A percentile compares a stretch with the other conserved stretches of the same genome.
Evolutionary conservation across 2,329 filamentous ascomycete species (phyloP).

Genomic region (Karstenula rhodostoma): DNA sequence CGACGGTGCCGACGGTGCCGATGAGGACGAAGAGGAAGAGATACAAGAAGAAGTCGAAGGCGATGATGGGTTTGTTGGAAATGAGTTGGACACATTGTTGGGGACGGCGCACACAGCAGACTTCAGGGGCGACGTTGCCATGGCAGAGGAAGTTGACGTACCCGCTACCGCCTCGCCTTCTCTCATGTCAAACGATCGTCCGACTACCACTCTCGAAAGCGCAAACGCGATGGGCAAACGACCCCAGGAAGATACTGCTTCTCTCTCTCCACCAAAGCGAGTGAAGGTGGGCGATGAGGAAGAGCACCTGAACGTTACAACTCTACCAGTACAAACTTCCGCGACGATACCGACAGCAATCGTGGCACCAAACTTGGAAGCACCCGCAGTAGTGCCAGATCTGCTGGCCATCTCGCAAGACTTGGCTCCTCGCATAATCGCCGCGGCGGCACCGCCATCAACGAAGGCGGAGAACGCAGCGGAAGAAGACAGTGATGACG

Average conservation of each 20-base stretch:
- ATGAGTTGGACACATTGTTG: conserved; percentile 37
- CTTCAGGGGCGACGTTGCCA: conserved; percentile 23
- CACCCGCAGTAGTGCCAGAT: conserved; percentile 1
- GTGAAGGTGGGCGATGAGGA: conserved; percentile 28
- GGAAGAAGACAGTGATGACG: conserved; percentile 38
- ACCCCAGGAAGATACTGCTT: conserved; percentile 28
- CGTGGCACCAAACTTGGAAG: neutral
- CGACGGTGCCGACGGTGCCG: conserved; percentile 23
- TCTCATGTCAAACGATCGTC: neutral
- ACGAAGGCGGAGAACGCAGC: conserved; percentile 22
- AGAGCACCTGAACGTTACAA: conserved; percentile 10
- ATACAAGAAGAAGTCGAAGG: conserved; percentile 58
- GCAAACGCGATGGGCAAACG: conserved; percentile 30
- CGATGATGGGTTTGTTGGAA: conserved; percentile 58
- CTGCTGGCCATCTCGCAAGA: conserved; percentile 27
- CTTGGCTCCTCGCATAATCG: conserved; percentile 24
- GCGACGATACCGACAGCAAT: conserved; percentile 2
- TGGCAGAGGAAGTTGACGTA: conserved; percentile 20
- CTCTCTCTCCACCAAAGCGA: conserved; percentile 41
- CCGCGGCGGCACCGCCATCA: conserved; percentile 25
- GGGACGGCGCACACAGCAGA: conserved; percentile 26
- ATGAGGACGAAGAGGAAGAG: conserved; percentile 32
- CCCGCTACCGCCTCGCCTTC: neutral
- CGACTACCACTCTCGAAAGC: neutral
- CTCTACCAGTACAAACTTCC: conserved; percentile 10